phyloP scores from a whole-genome alignment of 2,329 filamentous ascomycete species.

The Colletotrichum sp. region DNA sequence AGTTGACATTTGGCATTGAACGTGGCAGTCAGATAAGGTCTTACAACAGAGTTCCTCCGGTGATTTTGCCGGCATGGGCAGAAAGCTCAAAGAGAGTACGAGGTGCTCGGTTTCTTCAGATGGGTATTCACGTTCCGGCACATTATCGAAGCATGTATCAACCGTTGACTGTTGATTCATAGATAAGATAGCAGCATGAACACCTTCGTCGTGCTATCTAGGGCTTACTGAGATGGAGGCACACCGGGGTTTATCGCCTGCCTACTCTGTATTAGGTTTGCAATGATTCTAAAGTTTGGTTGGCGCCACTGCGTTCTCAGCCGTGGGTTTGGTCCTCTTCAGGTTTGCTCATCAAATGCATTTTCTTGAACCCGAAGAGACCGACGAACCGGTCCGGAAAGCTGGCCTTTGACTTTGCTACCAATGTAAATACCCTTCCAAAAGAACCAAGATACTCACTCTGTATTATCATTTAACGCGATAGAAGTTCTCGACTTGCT shows the following conservation, averaged over 20 bases:
- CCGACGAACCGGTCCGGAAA: neutral
- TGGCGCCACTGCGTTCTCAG: neutral
- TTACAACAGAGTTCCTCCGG: neutral
- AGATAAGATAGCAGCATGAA: neutral
- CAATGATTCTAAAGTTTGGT: neutral
- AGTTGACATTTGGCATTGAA: neutral
- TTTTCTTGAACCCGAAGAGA: neutral
- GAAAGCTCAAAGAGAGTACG: neutral
- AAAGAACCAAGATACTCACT: no score
- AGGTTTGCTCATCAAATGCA: neutral
- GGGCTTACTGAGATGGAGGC: neutral
- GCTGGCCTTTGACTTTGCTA: neutral
- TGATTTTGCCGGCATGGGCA: neutral
- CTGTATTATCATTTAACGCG: no score
- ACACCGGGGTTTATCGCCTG: accelerated
- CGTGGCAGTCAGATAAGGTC: neutral
- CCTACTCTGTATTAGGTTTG: neutral
- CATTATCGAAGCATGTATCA: neutral
- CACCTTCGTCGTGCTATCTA: neutral
- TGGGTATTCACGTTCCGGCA: neutral
- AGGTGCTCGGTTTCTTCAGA: neutral
- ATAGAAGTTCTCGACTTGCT: neutral
- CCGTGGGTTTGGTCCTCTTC: neutral
- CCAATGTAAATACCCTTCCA: neutral
- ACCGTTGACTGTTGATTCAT: neutral